Evolutionary conservation across 306 rosid species (phyloP).

Genomic region (Aeschynomene evenia): DNA sequence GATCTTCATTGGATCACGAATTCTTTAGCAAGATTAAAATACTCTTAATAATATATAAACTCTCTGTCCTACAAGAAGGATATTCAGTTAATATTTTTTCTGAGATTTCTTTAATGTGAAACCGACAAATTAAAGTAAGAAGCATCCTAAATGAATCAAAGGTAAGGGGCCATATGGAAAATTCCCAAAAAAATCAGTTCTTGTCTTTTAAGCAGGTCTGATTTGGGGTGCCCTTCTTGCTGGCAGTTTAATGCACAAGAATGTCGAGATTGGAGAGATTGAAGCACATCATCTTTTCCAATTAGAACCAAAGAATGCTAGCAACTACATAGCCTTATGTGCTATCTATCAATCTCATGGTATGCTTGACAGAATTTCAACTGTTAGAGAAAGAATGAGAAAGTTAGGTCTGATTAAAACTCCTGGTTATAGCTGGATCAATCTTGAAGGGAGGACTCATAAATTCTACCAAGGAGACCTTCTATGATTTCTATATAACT

Average conservation of each 20-base stretch:
- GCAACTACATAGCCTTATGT: slow-evolving; percentile 64
- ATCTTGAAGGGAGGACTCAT: slow-evolving; percentile 37
- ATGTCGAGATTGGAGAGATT: slow-evolving; percentile 69
- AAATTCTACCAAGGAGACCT: slow-evolving; percentile 56
- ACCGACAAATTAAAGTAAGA: too few relatives aligned
- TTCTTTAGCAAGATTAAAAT: too few relatives aligned
- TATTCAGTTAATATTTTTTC: too few relatives aligned
- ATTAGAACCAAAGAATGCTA: slow-evolving; percentile 67
- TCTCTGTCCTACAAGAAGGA: too few relatives aligned
- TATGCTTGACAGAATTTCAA: slow-evolving; percentile 33
- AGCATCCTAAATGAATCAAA: too few relatives aligned
- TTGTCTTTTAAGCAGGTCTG: too few relatives aligned
- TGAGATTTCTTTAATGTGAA: too few relatives aligned
- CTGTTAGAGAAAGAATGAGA: slow-evolving; percentile 52
- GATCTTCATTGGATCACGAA: too few relatives aligned
- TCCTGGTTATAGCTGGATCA: slow-evolving; percentile 76
- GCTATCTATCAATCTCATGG: slow-evolving; percentile 52
- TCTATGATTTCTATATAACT: too few relatives aligned
- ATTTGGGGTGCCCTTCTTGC: slow-evolving; percentile 84
- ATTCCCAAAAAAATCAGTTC: too few relatives aligned
- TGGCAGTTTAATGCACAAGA: slow-evolving; percentile 62
- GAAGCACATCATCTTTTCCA: slow-evolving; percentile 58
- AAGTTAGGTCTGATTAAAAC: slow-evolving; percentile 52
- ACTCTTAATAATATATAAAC: too few relatives aligned
- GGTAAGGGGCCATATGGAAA: too few relatives aligned